A percentile compares a stretch with the other conserved stretches of the same genome.
Conservation (phyloP, 2,329 filamentous ascomycete species). For the Myriosclerotinia curreyana region DNA sequence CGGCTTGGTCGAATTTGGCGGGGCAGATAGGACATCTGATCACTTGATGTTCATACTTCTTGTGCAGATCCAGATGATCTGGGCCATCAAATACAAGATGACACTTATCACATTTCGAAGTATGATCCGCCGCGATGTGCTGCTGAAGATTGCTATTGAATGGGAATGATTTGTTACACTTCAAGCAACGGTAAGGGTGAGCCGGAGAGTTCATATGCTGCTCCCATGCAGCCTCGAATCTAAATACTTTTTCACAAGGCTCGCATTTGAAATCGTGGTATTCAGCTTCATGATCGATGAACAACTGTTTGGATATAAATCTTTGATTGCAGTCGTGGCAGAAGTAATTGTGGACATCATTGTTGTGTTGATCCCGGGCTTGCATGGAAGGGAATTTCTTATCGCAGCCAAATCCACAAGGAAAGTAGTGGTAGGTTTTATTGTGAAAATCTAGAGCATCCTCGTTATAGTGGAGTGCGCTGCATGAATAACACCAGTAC, state of each 20-base stretch:
- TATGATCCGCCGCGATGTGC: neutral
- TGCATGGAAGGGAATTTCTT: neutral
- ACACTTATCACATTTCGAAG: neutral
- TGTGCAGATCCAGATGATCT: neutral
- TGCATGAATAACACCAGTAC: neutral
- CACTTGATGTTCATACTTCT: neutral
- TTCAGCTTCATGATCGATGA: neutral
- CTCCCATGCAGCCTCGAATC: neutral
- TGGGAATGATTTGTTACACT: neutral
- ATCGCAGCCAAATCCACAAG: neutral
- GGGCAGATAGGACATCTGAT: neutral
- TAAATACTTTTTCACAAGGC: neutral
- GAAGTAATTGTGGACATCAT: neutral
- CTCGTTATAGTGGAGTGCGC: neutral
- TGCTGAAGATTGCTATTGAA: neutral
- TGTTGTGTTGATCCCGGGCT: neutral
- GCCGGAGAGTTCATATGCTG: neutral
- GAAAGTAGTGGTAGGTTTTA: neutral
- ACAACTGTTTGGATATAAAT: neutral
- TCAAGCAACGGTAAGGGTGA: neutral
- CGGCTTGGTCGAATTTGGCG: neutral
- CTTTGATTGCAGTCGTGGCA: neutral
- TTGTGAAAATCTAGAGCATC: neutral
- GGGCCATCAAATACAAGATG: neutral
- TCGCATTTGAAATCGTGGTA: neutral